These are phyloP conservation scores for Collybia nuda DNA, from an alignment of 768 basidiomycete species.

Conservation along the genomic window DNA sequence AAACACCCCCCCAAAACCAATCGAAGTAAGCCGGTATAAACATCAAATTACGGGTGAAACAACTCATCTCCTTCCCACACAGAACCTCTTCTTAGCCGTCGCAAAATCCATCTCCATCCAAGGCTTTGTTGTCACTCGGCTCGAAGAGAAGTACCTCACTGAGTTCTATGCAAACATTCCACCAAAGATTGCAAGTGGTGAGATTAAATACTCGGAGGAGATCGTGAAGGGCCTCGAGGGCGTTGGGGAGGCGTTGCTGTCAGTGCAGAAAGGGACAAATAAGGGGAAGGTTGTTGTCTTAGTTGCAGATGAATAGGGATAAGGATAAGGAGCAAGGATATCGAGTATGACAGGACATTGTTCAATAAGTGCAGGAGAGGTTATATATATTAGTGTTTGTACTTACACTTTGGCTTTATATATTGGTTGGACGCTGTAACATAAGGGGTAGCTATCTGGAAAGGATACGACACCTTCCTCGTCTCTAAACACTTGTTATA, in stretches of 20 bases:
- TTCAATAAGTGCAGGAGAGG: no score
- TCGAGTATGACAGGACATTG: no score
- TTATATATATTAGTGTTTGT: no score
- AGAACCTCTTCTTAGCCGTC: conserved; percentile 40
- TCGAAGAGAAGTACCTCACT: conserved; percentile 31
- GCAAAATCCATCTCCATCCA: conserved; percentile 36
- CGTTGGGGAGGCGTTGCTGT: conserved; percentile 34
- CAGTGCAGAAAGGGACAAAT: conserved; percentile 24
- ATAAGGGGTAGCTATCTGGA: no score
- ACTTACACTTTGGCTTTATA: no score
- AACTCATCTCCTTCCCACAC: background rate
- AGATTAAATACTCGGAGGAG: conserved; percentile 47
- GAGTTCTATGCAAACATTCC: conserved; percentile 43
- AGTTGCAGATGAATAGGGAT: conserved; percentile 20
- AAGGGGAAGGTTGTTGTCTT: conserved; percentile 24
- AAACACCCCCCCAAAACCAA: conserved; percentile 23
- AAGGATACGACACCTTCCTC: no score
- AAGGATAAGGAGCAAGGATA: no score
- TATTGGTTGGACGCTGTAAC: no score
- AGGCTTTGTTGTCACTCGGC: conserved; percentile 34
- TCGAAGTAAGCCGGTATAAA: conserved; percentile 20
- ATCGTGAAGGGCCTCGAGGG: conserved; percentile 40
- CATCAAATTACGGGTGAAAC: background rate
- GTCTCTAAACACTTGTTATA: no score
- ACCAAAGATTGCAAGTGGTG: conserved; percentile 37